These are phyloP conservation scores for Gnomoniopsis sp. DNA, from an alignment of 2,329 filamentous ascomycete genomes.

Conservation along the genomic window DNA sequence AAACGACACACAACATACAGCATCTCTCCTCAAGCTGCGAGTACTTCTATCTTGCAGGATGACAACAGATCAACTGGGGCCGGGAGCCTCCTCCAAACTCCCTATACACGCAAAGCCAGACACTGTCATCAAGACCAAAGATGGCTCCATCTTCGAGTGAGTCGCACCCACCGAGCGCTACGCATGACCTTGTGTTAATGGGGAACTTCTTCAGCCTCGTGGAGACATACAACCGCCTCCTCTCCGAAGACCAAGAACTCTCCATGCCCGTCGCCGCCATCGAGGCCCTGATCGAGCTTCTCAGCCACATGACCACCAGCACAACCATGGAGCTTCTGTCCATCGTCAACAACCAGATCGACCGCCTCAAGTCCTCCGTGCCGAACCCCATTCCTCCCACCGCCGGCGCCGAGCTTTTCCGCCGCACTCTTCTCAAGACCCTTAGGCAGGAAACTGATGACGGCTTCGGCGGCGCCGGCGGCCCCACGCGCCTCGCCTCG, in stretches of 20 bases:
- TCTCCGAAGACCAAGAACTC: conserved; percentile 70
- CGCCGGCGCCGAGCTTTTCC: conserved; percentile 92
- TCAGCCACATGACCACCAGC: conserved; percentile 73
- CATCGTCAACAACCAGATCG: conserved; percentile 61
- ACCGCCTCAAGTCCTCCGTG: conserved; percentile 72
- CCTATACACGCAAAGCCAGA: conserved; percentile 11
- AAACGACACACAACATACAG: neutral
- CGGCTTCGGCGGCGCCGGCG: conserved; percentile 21
- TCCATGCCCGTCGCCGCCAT: conserved; percentile 83
- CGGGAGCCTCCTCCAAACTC: conserved; percentile 6
- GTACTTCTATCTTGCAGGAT: neutral
- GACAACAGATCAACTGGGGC: conserved; percentile 12
- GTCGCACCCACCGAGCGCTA: neutral
- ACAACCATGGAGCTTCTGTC: conserved; percentile 86
- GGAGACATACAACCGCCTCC: conserved; percentile 50
- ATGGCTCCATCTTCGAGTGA: conserved; percentile 33
- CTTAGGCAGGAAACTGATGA: conserved; percentile 50
- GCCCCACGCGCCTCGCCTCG: conserved; percentile 24
- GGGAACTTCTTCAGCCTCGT: conserved; percentile 51
- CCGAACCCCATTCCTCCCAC: conserved; percentile 88
- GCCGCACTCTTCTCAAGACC: conserved; percentile 83
- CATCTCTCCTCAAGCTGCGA: neutral
- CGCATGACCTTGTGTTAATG: neutral
- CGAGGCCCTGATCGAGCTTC: conserved; percentile 70
- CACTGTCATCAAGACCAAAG: conserved; percentile 12